Percentiles rank a stretch among this genome's conserved stretches.
These are phyloP conservation scores for Cymbomonas tetramitiformis DNA, from an alignment of 139 green algal genomes.

Conservation along the genomic window DNA sequence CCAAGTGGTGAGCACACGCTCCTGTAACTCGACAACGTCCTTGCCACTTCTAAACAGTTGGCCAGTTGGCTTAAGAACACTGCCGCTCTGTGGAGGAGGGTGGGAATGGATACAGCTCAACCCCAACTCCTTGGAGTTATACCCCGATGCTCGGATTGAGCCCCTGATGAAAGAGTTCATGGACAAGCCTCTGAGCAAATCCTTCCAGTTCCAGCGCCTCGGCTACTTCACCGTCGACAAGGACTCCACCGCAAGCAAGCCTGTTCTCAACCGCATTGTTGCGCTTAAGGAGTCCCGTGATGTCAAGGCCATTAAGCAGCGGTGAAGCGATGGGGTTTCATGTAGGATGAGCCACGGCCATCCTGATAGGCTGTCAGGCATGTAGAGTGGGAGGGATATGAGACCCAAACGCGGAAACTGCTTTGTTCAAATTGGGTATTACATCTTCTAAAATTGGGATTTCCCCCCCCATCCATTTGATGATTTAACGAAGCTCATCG, in stretches of 20 bases:
- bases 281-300: constrained; percentile 56
- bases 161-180: constrained; percentile 8
- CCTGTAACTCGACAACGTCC: too few species aligned
- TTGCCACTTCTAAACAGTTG: not conserved
- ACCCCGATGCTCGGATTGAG: constrained; percentile 34
- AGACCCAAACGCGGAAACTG: too few species aligned
- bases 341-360: too few species aligned
- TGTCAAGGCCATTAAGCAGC: not conserved
- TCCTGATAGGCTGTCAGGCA: too few species aligned
- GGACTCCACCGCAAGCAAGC: constrained; percentile 34
- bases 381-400: too few species aligned
- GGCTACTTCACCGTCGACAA: constrained; percentile 54
- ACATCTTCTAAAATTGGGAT: too few species aligned
- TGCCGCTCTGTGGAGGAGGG: not conserved
- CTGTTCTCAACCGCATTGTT: constrained; percentile 85
- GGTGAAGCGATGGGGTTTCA: too few species aligned
- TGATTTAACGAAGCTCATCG: too few species aligned
- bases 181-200: constrained; percentile 4
- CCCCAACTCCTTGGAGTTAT: constrained; percentile 35
- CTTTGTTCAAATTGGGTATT: too few species aligned
- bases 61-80: not conserved
- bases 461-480: too few species aligned
- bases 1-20: too few species aligned
- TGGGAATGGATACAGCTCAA: constrained; percentile 77
- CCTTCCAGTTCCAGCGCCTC: constrained; percentile 89